Conservation (phyloP, 371 early-diverging fungal species). For the Actinomortierella wolfii region DNA sequence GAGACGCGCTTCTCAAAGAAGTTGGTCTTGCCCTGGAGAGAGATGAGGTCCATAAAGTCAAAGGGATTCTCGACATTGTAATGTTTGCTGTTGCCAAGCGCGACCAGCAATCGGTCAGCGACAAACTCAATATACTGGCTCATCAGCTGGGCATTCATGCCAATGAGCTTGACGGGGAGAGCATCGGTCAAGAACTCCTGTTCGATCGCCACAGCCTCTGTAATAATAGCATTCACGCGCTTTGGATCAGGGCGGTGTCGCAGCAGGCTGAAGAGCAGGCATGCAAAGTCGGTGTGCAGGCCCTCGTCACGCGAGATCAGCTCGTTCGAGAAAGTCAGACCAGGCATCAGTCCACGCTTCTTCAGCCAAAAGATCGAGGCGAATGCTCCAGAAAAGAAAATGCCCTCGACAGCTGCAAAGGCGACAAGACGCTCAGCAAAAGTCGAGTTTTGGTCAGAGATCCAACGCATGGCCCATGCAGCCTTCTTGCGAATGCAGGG, state of each 20-base stretch:
- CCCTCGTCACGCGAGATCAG: slow-evolving; percentile 99
- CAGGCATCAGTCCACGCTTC: slow-evolving; percentile 99
- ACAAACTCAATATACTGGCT: slow-evolving; percentile 99
- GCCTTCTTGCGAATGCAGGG: slow-evolving; percentile 98
- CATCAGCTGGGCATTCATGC: slow-evolving; percentile 99
- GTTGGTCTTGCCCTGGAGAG: slow-evolving; percentile 99
- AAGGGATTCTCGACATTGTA: slow-evolving; percentile 97
- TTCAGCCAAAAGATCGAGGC: slow-evolving; percentile 99
- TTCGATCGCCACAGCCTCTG: slow-evolving; percentile 96
- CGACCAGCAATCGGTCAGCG: slow-evolving; percentile 95
- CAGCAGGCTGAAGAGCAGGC: slow-evolving; percentile 92
- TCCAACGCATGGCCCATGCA: slow-evolving; percentile 99
- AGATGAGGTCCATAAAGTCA: slow-evolving; percentile 99
- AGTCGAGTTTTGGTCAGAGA: slow-evolving; percentile 79
- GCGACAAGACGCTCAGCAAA: slow-evolving; percentile 98
- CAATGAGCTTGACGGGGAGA: slow-evolving; percentile 95
- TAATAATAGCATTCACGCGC: slow-evolving; percentile 81
- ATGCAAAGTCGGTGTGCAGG: slow-evolving; percentile 99
- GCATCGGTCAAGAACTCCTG: slow-evolving; percentile 97
- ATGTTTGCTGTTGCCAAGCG: slow-evolving; percentile 89
- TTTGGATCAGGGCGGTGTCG: slow-evolving; percentile 78
- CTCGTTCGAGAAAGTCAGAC: slow-evolving; percentile 99
- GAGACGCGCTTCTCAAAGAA: slow-evolving; percentile 99
- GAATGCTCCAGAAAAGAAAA: slow-evolving; percentile 99
- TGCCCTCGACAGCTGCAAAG: slow-evolving; percentile 99